Evolutionary conservation across 768 basidiomycete genomes (phyloP).

Genomic region (Psilocybe cubensis): DNA sequence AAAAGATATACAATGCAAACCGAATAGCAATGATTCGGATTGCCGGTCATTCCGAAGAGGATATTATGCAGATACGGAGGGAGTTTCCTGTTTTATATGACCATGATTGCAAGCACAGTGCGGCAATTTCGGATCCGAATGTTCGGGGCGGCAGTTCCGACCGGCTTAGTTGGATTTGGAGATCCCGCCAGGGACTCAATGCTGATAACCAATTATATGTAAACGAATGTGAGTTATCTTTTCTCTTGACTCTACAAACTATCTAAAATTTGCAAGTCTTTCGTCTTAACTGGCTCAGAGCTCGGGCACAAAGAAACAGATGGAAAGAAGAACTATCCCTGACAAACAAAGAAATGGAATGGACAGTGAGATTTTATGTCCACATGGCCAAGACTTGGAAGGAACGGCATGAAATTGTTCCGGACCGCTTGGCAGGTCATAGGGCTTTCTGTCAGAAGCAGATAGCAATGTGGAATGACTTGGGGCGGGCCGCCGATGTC

Average conservation of each 20-base stretch:
- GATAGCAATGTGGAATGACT: conserved; percentile 9
- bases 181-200: background rate
- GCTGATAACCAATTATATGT: background rate
- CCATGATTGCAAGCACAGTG: too few species aligned
- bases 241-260: too few species aligned
- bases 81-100: too few species aligned
- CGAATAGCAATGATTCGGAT: too few species aligned
- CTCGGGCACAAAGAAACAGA: background rate
- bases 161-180: background rate
- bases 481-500: too few species aligned
- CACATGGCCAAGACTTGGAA: conserved; percentile 1
- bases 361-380: conserved; percentile 3
- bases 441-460: conserved; percentile 3
- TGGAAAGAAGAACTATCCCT: background rate
- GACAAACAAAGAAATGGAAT: conserved; percentile 11
- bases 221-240: background rate
- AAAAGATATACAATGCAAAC: too few species aligned
- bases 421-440: background rate
- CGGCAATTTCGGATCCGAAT: background rate
- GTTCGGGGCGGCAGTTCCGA: background rate
- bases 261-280: background rate
- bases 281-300: conserved; percentile 3
- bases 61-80: too few species aligned
- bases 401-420: background rate
- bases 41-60: too few species aligned